A percentile compares a stretch with the other conserved stretches of the same genome.
Conservation (phyloP, 306 rosid genomes). For the Erythrophleum fordii region DNA sequence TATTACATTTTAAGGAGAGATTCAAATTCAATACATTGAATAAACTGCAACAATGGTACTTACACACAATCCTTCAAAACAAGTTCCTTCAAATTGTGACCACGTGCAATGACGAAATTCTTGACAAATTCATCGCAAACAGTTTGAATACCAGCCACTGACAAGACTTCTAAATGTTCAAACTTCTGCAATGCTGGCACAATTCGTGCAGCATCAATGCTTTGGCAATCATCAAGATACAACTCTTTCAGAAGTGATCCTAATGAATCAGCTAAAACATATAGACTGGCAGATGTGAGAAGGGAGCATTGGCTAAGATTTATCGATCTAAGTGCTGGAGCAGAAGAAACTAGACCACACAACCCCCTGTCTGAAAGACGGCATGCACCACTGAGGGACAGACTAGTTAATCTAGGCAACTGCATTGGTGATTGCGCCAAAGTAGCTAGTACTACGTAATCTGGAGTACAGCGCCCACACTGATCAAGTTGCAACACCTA, state of each 20-base stretch:
- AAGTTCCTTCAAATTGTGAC: slow-evolving; percentile 78
- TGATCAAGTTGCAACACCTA: slow-evolving; percentile 86
- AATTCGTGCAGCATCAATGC: slow-evolving; percentile 49
- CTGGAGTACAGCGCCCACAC: slow-evolving; percentile 80
- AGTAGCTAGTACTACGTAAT: slow-evolving; percentile 54
- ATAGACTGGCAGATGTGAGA: slow-evolving; percentile 62
- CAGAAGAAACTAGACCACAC: slow-evolving; percentile 60
- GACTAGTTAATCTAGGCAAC: slow-evolving; percentile 56
- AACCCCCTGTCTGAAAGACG: slow-evolving; percentile 78
- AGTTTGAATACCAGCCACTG: slow-evolving; percentile 65
- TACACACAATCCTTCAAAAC: slow-evolving; percentile 75
- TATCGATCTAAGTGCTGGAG: slow-evolving; percentile 70
- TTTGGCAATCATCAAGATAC: slow-evolving; percentile 73
- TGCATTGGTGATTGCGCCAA: slow-evolving; percentile 53
- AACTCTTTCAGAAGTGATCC: slow-evolving; percentile 74
- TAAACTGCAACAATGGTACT: slow-evolving; percentile 38
- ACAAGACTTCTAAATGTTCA: slow-evolving; percentile 69
- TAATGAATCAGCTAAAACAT: slow-evolving; percentile 59
- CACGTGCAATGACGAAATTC: slow-evolving; percentile 49
- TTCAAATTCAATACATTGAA: slow-evolving; percentile 28
- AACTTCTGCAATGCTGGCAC: slow-evolving; percentile 61
- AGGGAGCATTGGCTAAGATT: slow-evolving; percentile 90
- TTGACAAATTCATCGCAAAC: slow-evolving; percentile 61
- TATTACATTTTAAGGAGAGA: slow-evolving; percentile 18
- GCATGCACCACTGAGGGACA: slow-evolving; percentile 86